phyloP scores from a whole-genome alignment of 2,329 filamentous ascomycete genomes.

The Rutstroemia sydowiana region DNA sequence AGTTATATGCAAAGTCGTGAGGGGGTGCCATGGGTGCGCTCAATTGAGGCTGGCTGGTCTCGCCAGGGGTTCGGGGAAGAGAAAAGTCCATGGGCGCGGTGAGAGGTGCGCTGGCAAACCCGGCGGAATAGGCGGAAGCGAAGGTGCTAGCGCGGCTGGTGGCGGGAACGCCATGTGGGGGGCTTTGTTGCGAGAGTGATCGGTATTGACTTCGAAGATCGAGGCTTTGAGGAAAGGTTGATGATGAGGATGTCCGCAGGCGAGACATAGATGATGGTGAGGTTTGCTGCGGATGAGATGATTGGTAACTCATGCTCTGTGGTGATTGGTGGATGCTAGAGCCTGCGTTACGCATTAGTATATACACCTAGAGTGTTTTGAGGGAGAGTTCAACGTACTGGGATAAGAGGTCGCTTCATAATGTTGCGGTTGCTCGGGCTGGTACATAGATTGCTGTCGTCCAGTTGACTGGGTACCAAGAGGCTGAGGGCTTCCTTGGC shows the following conservation, averaged over 20 bases:
- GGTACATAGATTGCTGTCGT: constrained; percentile 44
- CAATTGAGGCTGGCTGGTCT: constrained; percentile 40
- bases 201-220: constrained; percentile 42
- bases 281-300: constrained; percentile 38
- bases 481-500: constrained; percentile 38
- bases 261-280: constrained; percentile 38
- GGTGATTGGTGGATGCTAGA: constrained; percentile 41
- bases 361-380: constrained; percentile 16
- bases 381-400: constrained; percentile 32
- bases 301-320: constrained; percentile 43
- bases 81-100: constrained; percentile 47
- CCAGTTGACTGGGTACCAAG: constrained; percentile 29
- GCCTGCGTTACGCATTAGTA: constrained; percentile 30
- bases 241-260: constrained; percentile 42
- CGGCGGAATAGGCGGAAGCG: constrained; percentile 37
- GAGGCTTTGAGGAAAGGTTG: constrained; percentile 37
- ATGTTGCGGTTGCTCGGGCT: constrained; percentile 40
- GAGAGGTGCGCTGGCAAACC: constrained; percentile 47
- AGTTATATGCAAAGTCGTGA: constrained; percentile 39
- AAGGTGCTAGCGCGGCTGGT: constrained; percentile 32
- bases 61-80: constrained; percentile 37
- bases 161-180: constrained; percentile 14
- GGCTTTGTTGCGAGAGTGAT: constrained; percentile 29
- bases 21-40: constrained; percentile 47
- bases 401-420: constrained; percentile 48